phyloP scores from a whole-genome alignment of 441 rosid species.

The Adansonia rubrostipa region DNA sequence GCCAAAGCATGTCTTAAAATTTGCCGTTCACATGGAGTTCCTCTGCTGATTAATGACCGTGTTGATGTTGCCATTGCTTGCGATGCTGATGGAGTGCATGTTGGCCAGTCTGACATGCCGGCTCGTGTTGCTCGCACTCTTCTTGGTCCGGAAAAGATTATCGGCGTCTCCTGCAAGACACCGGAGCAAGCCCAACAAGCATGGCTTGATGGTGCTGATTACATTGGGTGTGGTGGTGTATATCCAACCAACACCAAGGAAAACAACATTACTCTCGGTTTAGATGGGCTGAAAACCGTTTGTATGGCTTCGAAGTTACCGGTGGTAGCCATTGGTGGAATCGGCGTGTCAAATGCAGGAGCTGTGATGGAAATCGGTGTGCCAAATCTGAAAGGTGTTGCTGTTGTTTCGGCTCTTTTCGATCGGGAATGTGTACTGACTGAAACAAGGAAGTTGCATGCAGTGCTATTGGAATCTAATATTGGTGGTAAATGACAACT shows the following conservation, averaged over 20 bases:
- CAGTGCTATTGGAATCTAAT: constrained; percentile 42
- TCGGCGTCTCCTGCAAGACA: constrained; percentile 91
- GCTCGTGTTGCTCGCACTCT: constrained; percentile 59
- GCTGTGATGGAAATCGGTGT: constrained; percentile 53
- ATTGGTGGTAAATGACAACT: neutral
- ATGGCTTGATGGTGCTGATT: constrained; percentile 87
- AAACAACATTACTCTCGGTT: constrained; percentile 71
- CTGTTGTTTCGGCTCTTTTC: constrained; percentile 80
- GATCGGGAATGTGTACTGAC: constrained; percentile 62
- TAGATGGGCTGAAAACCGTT: constrained; percentile 77
- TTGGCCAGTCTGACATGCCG: constrained; percentile 91
- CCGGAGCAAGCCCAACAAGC: constrained; percentile 82
- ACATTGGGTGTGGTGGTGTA: constrained; percentile 91
- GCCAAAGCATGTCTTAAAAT: constrained; percentile 70
- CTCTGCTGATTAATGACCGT: constrained; percentile 84
- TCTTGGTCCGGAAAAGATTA: constrained; percentile 87
- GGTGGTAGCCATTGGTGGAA: constrained; percentile 94
- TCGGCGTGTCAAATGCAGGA: constrained; percentile 62
- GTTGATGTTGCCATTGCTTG: constrained; percentile 85
- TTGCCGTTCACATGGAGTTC: constrained; percentile 63
- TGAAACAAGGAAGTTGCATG: constrained; percentile 61
- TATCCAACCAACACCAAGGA: constrained; percentile 77
- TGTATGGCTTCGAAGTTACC: constrained; percentile 79
- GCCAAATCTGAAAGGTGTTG: constrained; percentile 77
- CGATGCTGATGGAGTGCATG: constrained; percentile 89